phyloP scores from a whole-genome alignment of 768 basidiomycete genomes.

The Leccinum truebloodii region DNA sequence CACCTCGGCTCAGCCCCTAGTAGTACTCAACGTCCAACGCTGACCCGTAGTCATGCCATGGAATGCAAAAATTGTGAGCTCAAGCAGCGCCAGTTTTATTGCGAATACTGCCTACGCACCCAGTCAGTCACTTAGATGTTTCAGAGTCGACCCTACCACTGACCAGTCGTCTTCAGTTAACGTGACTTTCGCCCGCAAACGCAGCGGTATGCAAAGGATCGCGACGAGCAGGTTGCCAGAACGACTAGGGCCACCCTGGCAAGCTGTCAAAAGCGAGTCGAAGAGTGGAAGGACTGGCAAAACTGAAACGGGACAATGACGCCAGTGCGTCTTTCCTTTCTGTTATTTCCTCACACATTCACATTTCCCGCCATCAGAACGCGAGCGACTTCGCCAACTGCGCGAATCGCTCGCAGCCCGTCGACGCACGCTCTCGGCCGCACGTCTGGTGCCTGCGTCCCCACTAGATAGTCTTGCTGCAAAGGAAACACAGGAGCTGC shows the following conservation, averaged over 20 bases:
- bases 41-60: slow-evolving; percentile 42
- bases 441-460: slow-evolving; percentile 40
- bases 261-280: slow-evolving; percentile 48
- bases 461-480: slow-evolving; percentile 26
- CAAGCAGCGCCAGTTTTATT: slow-evolving; percentile 72
- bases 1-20: no score
- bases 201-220: slow-evolving; percentile 54
- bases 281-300: slow-evolving; percentile 50
- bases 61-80: slow-evolving; percentile 77
- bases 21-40: no score
- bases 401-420: slow-evolving; percentile 63
- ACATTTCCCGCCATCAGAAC: slow-evolving; percentile 39
- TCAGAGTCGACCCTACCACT: not conserved
- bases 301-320: slow-evolving; percentile 60
- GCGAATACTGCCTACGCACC: slow-evolving; percentile 63
- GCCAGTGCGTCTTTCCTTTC: slow-evolving; percentile 43
- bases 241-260: slow-evolving; percentile 49
- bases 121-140: slow-evolving; percentile 44
- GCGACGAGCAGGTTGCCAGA: slow-evolving; percentile 56
- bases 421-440: slow-evolving; percentile 65
- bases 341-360: not conserved
- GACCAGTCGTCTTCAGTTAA: slow-evolving; percentile 36
- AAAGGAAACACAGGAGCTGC: slow-evolving; percentile 51
- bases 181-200: slow-evolving; percentile 61
- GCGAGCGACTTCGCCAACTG: slow-evolving; percentile 59